Base-by-base conservation (phyloP, 2,329 filamentous ascomycete genomes). In the Aspergillus clavatus region DNA sequence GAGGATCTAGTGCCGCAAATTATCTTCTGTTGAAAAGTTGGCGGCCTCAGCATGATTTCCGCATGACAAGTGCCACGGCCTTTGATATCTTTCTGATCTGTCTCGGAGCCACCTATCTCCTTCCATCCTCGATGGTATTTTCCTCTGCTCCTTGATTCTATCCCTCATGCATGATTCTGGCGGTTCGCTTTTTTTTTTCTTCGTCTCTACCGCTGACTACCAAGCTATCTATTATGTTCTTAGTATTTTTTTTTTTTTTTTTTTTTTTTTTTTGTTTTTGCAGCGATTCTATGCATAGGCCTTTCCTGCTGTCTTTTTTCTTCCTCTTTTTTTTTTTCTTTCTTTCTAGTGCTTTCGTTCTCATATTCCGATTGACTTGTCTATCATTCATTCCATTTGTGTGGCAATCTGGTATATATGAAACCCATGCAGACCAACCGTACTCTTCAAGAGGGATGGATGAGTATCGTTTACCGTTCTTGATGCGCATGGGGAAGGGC, bases 1-100 rank as follows among this genome's bases (percentile, higher is more conserved):
- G 28, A 16, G 23, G 39, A 51, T 47, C 22, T 31, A 21, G 24
- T 53, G 44, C 48, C 16, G 43, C 47, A 43, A 44, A 43, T 47
- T 45, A 44, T 47, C 49, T 45, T 46, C 43, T 43, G 40, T 44
- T 27, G 8, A 43, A 43, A 52, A 58, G 53, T 52, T 59, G 47
- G 42, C 43, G 42, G 48, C 48, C 52, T 48, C 48, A 37, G 46
- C 50, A 47, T 42, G 48, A 44, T 40, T 56, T 55, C 47, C 52
- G 55, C 46, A 53, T 56, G 51, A 43, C 42, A 40, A 45, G 54
- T 51, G 44, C 47, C 43, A 48, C 41, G 52, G 40, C 45, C 50
- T 48, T 33, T 18, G 12, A 6, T 36, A 23, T 26, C 35, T 28
- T 43, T 38, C 4, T 18, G 24, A 6, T 11, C 31, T 52, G 50